Evolutionary conservation across 1,284 basidiomycete genomes (phyloP).

Genomic region (Spongiforma sp.): DNA sequence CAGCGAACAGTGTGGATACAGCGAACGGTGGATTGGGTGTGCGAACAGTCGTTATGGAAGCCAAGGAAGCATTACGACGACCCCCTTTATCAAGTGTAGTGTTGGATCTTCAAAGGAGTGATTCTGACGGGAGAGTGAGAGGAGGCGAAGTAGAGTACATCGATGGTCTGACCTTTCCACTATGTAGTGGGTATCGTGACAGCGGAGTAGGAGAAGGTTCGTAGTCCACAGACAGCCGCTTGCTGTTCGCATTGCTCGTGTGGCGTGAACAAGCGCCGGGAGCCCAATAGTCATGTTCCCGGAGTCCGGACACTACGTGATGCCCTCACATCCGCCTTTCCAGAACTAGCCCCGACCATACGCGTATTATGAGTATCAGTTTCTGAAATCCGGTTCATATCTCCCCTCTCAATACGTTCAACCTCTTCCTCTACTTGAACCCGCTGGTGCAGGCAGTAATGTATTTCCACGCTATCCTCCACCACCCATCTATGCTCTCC

Average conservation of each 20-base stretch:
- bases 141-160: conserved; percentile 61
- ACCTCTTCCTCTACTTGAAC: too few species aligned
- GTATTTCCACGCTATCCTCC: too few species aligned
- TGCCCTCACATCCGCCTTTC: too few species aligned
- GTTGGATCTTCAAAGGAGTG: conserved; percentile 40
- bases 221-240: conserved; percentile 50
- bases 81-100: conserved; percentile 37
- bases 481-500: too few species aligned
- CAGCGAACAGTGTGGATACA: conserved; percentile 46
- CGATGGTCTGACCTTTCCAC: conserved; percentile 45
- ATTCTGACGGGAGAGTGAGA: conserved; percentile 63
- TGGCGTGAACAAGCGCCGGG: conserved; percentile 57
- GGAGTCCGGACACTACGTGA: too few species aligned
- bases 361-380: too few species aligned
- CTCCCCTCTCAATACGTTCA: too few species aligned
- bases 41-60: conserved; percentile 60
- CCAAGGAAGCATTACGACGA: conserved; percentile 52
- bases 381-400: too few species aligned
- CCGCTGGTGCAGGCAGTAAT: too few species aligned
- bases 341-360: too few species aligned
- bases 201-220: conserved; percentile 73
- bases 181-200: conserved; percentile 45
- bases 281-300: too few species aligned
- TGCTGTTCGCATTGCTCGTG: conserved; percentile 54
- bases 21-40: conserved; percentile 56